Base-by-base conservation (phyloP, 129 eudicot species). In the Flaveria bidentis region DNA sequence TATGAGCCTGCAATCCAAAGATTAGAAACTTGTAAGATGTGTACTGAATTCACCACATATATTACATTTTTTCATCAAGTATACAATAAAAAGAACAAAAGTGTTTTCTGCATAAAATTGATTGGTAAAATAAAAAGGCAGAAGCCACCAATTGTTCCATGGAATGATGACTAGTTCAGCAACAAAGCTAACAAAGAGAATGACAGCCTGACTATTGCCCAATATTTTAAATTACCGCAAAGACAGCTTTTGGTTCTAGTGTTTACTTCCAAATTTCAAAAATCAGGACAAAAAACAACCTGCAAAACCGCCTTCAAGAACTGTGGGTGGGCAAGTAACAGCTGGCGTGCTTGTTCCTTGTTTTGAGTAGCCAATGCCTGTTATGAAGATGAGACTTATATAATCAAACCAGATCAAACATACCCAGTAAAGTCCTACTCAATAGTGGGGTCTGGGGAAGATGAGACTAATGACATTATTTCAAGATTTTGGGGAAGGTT, bases 301-400 rank as follows among this genome's bases (percentile, higher is more conserved):
- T 88, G 97, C 65, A 93, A 84, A 75, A 93, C 79, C 79, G 97
- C 96, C 83, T 93, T 93, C 41, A 88, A 70, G 82, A 93, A 80
- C 58, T 76, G 85, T 22, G 93, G 96, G 69, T 73, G 47, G 39
- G 76, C 82, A 71, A 85, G 85, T 66, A 93, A 76, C 71, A 93
- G 89, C 60, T 88, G 87, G 55, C 96, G 92, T 16, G 90, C 89
- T 84, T 88, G 84, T 68, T 93, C 97, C 81, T 90, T 90, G 82
- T 88, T 90, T 84, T 90, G 88, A 20, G 85, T 88, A 73, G 87
- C 85, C 86, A 93, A 71, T 67, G 74, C 78, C 98, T 93, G 85
- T 30, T 82, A 86, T 67, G 56, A 75, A 71, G 28, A 82, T 75
- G 62, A 18, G 9, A 30, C 36, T 30, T 30, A 30, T 30, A 3